Percentiles rank a stretch among this genome's conserved stretches.
These are phyloP conservation scores for Talaromyces piceae DNA, from an alignment of 2,329 filamentous ascomycete species.

Conservation along the genomic window DNA sequence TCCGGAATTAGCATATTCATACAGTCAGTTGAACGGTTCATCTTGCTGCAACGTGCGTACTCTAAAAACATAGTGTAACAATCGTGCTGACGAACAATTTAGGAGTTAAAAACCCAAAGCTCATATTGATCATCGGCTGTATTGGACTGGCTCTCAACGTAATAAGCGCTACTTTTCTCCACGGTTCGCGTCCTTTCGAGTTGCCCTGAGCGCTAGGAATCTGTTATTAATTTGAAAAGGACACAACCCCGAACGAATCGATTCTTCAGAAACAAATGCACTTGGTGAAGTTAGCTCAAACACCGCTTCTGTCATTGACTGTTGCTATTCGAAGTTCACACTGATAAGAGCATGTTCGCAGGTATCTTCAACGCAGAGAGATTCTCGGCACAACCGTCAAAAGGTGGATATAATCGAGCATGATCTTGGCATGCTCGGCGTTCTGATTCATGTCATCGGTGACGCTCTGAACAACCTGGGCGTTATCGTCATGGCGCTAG, in stretches of 20 bases:
- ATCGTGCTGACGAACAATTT: too few species aligned
- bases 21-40: constrained; percentile 59
- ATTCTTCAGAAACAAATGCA: not conserved
- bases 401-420: constrained; percentile 1
- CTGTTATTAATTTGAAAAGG: not conserved
- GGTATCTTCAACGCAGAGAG: not conserved
- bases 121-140: constrained; percentile 63
- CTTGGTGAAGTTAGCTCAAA: not conserved
- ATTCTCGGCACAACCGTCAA: constrained; percentile 5
- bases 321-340: too few species aligned
- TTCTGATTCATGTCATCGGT: constrained; percentile 62
- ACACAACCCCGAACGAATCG: constrained; percentile 1
- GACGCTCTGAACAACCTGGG: constrained; percentile 71
- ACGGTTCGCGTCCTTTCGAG: too few species aligned
- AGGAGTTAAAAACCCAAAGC: constrained; percentile 58
- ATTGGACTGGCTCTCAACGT: constrained; percentile 62
- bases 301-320: not conserved
- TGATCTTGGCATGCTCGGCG: constrained; percentile 65
- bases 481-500: constrained; percentile 60
- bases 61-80: constrained; percentile 3
- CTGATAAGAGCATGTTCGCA: too few species aligned
- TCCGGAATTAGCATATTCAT: constrained; percentile 65
- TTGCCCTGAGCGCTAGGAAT: too few species aligned
- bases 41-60: constrained; percentile 8
- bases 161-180: constrained; percentile 57